Percentiles rank a stretch among this genome's conserved stretches.
Evolutionary conservation across 1,139 yeast species (phyloP).

Genomic region (Magnusiomyces sp.): DNA sequence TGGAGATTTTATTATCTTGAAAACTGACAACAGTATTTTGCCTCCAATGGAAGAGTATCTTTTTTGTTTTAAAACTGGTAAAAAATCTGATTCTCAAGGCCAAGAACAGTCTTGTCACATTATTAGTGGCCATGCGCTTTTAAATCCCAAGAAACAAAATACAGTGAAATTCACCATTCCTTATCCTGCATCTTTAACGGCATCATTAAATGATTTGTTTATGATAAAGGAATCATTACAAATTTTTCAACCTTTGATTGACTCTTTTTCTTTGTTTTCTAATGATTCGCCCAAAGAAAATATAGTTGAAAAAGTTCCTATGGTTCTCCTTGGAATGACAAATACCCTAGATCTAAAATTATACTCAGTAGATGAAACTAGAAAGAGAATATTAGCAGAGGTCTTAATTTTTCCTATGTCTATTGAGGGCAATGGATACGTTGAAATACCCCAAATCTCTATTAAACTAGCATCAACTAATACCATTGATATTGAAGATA

Average conservation of each 20-base stretch:
- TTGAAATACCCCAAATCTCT: not conserved
- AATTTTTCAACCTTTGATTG: constrained; percentile 4
- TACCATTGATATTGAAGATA: not conserved
- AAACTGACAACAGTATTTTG: not conserved
- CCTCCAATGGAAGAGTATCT: no score
- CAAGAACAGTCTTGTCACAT: no score
- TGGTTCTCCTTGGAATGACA: constrained; percentile 14
- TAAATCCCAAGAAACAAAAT: not conserved
- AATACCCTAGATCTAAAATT: constrained; percentile 13
- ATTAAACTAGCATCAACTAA: not conserved
- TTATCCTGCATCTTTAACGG: constrained; percentile 14
- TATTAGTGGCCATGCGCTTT: constrained; percentile 6
- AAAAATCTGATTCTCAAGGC: no score
- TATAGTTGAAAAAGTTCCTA: not conserved
- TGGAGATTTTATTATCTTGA: not conserved
- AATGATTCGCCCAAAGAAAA: not conserved
- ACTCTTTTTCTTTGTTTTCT: not conserved
- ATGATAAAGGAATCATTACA: constrained; percentile 10
- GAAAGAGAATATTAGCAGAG: not conserved
- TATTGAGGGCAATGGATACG: constrained; percentile 11
- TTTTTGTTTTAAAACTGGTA: no score
- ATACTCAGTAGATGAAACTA: no score
- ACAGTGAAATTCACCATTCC: constrained; percentile 18
- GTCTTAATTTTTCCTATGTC: constrained; percentile 19
- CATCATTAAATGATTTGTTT: constrained; percentile 15